Base-by-base conservation (phyloP, 345 rosid genomes). In the Syzygium jambos region DNA sequence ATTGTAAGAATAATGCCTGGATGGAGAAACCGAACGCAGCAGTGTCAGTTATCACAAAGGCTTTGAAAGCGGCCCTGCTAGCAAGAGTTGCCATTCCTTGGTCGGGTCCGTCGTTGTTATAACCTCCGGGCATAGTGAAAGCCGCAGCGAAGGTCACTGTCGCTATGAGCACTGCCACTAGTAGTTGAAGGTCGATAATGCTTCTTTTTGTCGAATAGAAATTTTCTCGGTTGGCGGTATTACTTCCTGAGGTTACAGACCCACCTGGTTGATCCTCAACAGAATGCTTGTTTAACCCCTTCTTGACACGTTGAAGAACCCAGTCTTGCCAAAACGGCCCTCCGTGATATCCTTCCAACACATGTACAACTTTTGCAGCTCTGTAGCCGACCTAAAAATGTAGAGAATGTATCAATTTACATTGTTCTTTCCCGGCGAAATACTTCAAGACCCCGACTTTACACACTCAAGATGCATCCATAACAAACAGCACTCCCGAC, bases 261-360 rank as follows among this genome's bases (percentile, higher is more conserved):
- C 0, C 43, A 30, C 22, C 78, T 3, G 23, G 43, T 65, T 15
- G 78, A 65, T 1, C 78, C 43, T 30, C 43, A 16, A 0, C 43
- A 65, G 3, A 8, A 29, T 30, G 78, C 43, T 16, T 8, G 19
- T 65, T 22, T 65, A 65, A 30, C 11, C 22, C 16, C 23, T 16
- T 65, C 78, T 65, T 30, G 29, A 34, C 78, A 65, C 0, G 0
- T 15, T 65, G 0, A 0, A 16, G 4, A 19, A 0, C 0, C 23
- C 11, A 0, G 43, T 0, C 41, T 8, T 65, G 78, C 0, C 0
- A 0, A 30, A 0, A 2, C 38, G 11, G 5, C 5, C 9, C 3
- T 16, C 78, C 78, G 7, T 0, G 0, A 3, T 2, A 16, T 0
- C 0, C 4, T 68, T 5, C 46, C 78, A 68, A 30, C 78, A 30